Evolutionary conservation across 306 rosid species (phyloP).

Genomic region (Gastrolobium bilobum): DNA sequence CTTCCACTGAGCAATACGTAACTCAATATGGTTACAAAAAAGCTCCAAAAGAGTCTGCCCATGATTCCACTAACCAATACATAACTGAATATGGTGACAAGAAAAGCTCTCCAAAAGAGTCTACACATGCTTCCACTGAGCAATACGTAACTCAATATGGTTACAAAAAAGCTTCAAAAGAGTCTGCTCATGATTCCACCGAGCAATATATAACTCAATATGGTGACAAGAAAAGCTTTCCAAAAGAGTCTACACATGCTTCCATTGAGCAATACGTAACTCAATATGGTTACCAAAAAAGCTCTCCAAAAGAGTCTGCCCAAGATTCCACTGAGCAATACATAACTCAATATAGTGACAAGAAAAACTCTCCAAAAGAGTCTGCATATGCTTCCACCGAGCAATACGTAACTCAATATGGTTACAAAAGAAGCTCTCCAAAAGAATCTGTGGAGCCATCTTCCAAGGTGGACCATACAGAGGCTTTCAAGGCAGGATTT

Average conservation of each 20-base stretch:
- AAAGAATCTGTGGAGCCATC: neutral
- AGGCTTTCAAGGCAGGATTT: conserved; percentile 66
- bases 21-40: too few species aligned
- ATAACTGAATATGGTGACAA: neutral
- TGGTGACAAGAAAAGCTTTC: neutral
- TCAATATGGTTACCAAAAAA: neutral
- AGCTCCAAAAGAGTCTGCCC: neutral
- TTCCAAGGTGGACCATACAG: conserved; percentile 47
- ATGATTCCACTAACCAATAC: conserved; percentile 7
- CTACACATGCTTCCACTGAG: neutral
- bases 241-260: neutral
- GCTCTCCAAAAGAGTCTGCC: neutral
- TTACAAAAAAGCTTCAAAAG: neutral
- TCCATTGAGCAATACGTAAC: conserved; percentile 2
- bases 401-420: neutral
- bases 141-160: conserved; percentile 14
- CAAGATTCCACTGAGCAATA: neutral
- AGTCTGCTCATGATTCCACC: neutral
- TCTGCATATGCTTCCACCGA: neutral
- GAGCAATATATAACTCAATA: conserved; percentile 11
- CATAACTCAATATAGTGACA: neutral
- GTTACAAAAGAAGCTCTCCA: neutral
- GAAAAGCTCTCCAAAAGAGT: neutral
- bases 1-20: too few species aligned
- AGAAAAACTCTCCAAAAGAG: neutral